Evolutionary conservation across 495 filamentous ascomycete genomes (phyloP).

Genomic region (Chaetomium fimeti): DNA sequence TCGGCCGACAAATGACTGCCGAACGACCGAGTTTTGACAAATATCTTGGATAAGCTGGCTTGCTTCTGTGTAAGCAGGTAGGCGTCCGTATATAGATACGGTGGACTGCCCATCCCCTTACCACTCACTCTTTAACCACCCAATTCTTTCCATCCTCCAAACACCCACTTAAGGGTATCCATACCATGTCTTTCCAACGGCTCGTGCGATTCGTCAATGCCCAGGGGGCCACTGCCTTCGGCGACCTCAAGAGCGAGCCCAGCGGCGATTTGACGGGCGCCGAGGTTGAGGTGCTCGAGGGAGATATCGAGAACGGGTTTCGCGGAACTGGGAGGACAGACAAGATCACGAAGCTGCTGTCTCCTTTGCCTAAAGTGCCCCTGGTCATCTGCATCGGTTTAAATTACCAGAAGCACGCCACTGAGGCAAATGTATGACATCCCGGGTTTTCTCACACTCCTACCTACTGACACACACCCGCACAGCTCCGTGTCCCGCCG

Average conservation of each 20-base stretch:
- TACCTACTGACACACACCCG: slow-evolving; percentile 25
- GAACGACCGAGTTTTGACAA: neutral
- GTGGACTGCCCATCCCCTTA: neutral
- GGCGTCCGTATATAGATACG: neutral
- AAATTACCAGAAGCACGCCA: slow-evolving; percentile 28
- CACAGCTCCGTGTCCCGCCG: slow-evolving; percentile 41
- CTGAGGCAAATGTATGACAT: slow-evolving; percentile 19
- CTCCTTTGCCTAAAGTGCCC: slow-evolving; percentile 12
- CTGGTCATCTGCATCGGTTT: slow-evolving; percentile 29
- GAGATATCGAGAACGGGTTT: slow-evolving; percentile 4
- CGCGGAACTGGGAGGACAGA: neutral
- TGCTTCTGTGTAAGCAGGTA: neutral
- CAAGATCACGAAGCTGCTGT: slow-evolving; percentile 9
- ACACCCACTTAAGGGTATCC: neutral
- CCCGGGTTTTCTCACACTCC: too few species aligned
- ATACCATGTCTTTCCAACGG: slow-evolving; percentile 7
- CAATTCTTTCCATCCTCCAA: neutral
- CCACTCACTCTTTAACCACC: neutral
- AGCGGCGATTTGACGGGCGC: neutral
- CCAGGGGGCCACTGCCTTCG: neutral
- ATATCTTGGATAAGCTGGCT: neutral
- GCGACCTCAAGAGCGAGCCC: slow-evolving; percentile 4
- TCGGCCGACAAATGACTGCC: neutral
- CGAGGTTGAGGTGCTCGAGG: slow-evolving; percentile 9
- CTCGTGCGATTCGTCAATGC: slow-evolving; percentile 4